Base-by-base conservation (phyloP, 768 basidiomycete genomes). In the Tulasnella calospora region DNA sequence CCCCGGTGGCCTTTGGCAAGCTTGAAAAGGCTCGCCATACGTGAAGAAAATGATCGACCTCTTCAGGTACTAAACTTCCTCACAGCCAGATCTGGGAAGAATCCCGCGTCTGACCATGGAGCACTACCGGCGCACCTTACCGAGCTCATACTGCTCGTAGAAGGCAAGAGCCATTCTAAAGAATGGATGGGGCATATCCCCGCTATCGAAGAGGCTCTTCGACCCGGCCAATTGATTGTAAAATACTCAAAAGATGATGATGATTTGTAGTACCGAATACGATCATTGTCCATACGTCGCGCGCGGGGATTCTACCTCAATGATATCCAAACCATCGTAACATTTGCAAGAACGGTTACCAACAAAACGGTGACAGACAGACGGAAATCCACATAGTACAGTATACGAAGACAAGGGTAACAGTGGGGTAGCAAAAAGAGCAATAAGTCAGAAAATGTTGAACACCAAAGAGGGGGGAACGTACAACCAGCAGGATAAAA, bases 311-410 rank as follows among this genome's bases (percentile, higher is more conserved):
- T 51, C 8, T 5, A 35, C 27, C 23, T 23, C 23, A 8, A 61
- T 35, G 61, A 67, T 33, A 67, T 67, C 30, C 61, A 67, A 67
- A 27, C 30, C 23, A 67, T 27, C 23, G 61, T 67, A 27, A 30
- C 61, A 67, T 67, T n/a, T 67, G 61, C 61, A 67, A 27, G 61
- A 67, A 67, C 61, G 27, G 33, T 4, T 67, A 67, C 61, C 61
- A 67, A 67, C 23, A 30, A 33, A 67, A 67, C 61, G 61, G 33
- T 67, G 61, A 67, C 61, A 27, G 61, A 67, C 61, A 27, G 30
- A 67, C 27, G 27, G 13, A 67, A 67, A 67, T 57, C 55, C n/a
- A 67, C 61, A 67, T 67, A 67, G 61, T 67, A 67, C 61, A 67
- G 61, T 67, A 67, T 27, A 35, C n/a, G 61, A 67, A 67, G 33